Percentiles rank a stretch among this genome's conserved stretches.
These are phyloP conservation scores for Rusavskia elegans DNA, from an alignment of 495 filamentous ascomycete genomes.

Conservation along the genomic window DNA sequence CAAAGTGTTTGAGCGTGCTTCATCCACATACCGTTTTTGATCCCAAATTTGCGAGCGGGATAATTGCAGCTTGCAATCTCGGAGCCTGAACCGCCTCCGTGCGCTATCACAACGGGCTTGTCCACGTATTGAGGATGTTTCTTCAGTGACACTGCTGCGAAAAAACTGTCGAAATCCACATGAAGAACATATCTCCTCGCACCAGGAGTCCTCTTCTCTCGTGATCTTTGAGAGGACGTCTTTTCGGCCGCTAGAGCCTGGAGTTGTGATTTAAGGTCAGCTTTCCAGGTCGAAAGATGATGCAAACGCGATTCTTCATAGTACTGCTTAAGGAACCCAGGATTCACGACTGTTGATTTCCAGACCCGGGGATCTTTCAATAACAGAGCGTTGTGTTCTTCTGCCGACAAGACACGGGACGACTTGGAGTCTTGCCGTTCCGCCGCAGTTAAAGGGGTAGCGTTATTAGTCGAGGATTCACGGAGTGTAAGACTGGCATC, in stretches of 20 bases:
- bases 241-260: slow-evolving; percentile 62
- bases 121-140: slow-evolving; percentile 60
- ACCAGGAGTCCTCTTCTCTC: slow-evolving; percentile 35
- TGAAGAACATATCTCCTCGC: slow-evolving; percentile 76
- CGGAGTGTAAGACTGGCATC: background rate
- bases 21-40: slow-evolving; percentile 99
- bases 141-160: slow-evolving; percentile 75
- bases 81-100: slow-evolving; percentile 67
- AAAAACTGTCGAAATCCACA: slow-evolving; percentile 96
- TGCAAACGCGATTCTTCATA: slow-evolving; percentile 88
- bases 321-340: slow-evolving; percentile 83
- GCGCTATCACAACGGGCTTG: slow-evolving; percentile 80
- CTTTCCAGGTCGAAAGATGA: slow-evolving; percentile 91
- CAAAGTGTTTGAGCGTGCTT: slow-evolving; percentile 70
- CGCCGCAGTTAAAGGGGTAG: no score
- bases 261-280: slow-evolving; percentile 73
- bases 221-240: slow-evolving; percentile 32
- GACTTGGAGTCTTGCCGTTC: background rate
- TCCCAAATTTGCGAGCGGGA: slow-evolving; percentile 62
- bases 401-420: slow-evolving; percentile 14
- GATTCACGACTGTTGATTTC: slow-evolving; percentile 74
- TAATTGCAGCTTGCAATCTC: slow-evolving; percentile 98
- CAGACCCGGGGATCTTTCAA: slow-evolving; percentile 68
- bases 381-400: slow-evolving; percentile 77
- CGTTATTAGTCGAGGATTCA: background rate